Evolutionary conservation across 768 basidiomycete species (phyloP).

Genomic region (Piloderma croceum): DNA sequence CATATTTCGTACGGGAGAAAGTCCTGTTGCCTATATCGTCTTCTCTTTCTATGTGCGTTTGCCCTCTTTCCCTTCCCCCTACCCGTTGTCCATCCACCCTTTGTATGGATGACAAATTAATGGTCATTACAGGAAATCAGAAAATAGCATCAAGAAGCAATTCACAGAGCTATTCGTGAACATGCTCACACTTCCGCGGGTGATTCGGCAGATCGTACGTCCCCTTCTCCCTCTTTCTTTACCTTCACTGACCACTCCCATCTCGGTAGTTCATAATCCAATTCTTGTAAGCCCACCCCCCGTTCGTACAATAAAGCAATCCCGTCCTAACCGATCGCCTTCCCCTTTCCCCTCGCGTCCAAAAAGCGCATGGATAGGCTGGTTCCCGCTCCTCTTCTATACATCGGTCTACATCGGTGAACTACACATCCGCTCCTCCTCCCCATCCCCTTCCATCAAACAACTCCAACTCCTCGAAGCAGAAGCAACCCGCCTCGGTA

Average conservation of each 20-base stretch:
- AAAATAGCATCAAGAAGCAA: no score
- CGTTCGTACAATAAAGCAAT: neutral
- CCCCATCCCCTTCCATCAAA: slow-evolving; percentile 11
- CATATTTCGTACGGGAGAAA: slow-evolving; percentile 62
- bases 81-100: no score
- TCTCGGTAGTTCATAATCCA: slow-evolving; percentile 62
- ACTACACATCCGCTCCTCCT: slow-evolving; percentile 57
- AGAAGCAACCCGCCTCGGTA: slow-evolving; percentile 78
- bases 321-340: no score
- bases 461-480: no score
- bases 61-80: no score
- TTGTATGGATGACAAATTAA: no score
- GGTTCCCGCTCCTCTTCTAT: slow-evolving; percentile 93
- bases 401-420: slow-evolving; percentile 85
- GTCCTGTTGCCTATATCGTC: no score
- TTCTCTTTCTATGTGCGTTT: no score
- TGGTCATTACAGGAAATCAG: no score
- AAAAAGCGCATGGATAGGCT: slow-evolving; percentile 83
- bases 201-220: slow-evolving; percentile 78
- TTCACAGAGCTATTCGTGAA: no score
- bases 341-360: no score
- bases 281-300: slow-evolving; percentile 74
- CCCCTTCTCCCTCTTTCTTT: neutral
- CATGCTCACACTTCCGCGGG: slow-evolving; percentile 64
- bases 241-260: neutral